A percentile compares a stretch with the other conserved stretches of the same genome.
phyloP scores from a whole-genome alignment of 129 eudicot species.

The Artemisia annua region DNA sequence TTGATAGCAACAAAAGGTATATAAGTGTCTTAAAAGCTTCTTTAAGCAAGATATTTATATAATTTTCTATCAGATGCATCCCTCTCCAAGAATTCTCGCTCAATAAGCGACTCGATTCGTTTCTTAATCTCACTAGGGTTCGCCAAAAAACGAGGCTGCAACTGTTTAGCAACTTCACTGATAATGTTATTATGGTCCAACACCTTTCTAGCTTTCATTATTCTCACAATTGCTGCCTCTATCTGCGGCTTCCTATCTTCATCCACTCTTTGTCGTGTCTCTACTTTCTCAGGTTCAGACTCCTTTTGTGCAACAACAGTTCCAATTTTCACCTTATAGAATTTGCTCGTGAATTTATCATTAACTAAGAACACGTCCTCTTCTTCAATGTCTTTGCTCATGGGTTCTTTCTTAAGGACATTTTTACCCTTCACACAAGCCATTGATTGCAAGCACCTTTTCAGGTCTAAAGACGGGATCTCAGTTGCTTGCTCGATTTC shows the following conservation, averaged over 20 bases:
- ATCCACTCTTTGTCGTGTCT: too few relatives aligned
- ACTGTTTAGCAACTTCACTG: constrained; percentile 76
- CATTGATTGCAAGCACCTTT: constrained; percentile 71
- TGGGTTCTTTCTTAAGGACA: constrained; percentile 64
- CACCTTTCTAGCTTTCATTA: constrained; percentile 68
- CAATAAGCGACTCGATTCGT: constrained; percentile 38
- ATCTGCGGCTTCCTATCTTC: constrained; percentile 40
- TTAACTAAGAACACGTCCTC: constrained; percentile 63
- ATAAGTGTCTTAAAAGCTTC: too few relatives aligned
- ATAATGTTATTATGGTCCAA: constrained; percentile 60
- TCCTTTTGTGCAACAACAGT: constrained; percentile 78
- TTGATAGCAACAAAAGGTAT: too few relatives aligned
- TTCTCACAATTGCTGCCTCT: constrained; percentile 76
- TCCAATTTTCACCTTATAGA: constrained; percentile 15
- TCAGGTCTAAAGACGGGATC: constrained; percentile 64
- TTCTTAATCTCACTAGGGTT: constrained; percentile 77
- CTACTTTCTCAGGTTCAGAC: too few relatives aligned
- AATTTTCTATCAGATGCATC: too few relatives aligned
- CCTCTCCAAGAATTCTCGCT: too few relatives aligned
- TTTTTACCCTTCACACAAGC: constrained; percentile 83
- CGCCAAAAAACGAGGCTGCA: constrained; percentile 72
- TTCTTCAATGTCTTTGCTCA: constrained; percentile 73
- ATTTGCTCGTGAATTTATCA: constrained; percentile 67
- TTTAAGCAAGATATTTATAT: too few relatives aligned
- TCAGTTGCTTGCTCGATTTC: constrained; percentile 50